Percentiles rank a stretch among this genome's conserved stretches.
Conservation (phyloP, 805 yeast species). For the Zygoascus biomembranicola region DNA sequence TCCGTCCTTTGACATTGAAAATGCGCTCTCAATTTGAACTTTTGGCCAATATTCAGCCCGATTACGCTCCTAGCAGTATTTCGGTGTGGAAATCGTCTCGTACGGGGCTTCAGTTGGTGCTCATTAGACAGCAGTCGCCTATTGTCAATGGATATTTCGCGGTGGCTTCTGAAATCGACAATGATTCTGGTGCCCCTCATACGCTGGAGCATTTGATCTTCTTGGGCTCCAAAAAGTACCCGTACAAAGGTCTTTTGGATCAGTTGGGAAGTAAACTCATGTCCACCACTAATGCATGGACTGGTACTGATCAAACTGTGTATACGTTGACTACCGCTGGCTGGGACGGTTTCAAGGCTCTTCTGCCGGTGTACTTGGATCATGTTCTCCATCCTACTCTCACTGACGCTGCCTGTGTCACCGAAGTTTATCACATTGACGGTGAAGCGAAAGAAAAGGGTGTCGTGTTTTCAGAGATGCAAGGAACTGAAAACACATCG, state of each 20-base stretch:
- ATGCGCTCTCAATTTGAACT: conserved; percentile 6
- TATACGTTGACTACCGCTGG: conserved; percentile 90
- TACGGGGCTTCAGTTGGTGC: conserved; percentile 76
- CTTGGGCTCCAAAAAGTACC: conserved; percentile 86
- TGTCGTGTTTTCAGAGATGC: conserved; percentile 96
- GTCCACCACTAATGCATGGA: conserved; percentile 94
- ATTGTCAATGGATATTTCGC: conserved; percentile 88
- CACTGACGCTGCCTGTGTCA: conserved; percentile 81
- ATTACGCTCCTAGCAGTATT: conserved; percentile 6
- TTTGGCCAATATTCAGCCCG: conserved; percentile 6
- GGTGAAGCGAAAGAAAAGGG: conserved; percentile 89
- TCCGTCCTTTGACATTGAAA: background rate
- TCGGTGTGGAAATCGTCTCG: conserved; percentile 65
- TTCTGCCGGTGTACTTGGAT: conserved; percentile 85
- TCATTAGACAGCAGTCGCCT: conserved; percentile 75
- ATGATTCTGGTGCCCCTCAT: conserved; percentile 91
- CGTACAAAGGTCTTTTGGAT: conserved; percentile 87
- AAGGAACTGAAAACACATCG: conserved; percentile 75
- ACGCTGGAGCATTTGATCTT: conserved; percentile 90
- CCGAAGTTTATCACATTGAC: conserved; percentile 93
- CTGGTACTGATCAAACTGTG: conserved; percentile 91
- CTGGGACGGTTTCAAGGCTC: conserved; percentile 82
- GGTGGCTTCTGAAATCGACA: conserved; percentile 83
- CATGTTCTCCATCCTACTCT: conserved; percentile 79
- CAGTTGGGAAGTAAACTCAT: conserved; percentile 75